Evolutionary conservation across 169 alveolate species (phyloP).

Genomic region (Plasmodium vivax): DNA sequence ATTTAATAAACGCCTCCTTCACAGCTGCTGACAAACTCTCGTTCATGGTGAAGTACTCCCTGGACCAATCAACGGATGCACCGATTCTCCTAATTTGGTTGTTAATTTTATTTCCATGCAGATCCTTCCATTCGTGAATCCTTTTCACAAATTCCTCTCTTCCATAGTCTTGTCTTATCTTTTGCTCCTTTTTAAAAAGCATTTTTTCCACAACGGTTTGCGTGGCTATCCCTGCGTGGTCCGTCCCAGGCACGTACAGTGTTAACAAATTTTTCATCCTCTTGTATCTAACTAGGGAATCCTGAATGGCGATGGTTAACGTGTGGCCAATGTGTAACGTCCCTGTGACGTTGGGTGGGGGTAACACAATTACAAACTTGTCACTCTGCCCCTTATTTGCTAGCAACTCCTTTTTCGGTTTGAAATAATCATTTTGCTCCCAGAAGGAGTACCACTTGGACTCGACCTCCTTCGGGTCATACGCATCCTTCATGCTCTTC

Average conservation of each 20-base stretch:
- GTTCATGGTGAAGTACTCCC: slow-evolving; percentile 98
- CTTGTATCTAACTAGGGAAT: slow-evolving; percentile 96
- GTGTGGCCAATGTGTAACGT: slow-evolving; percentile 99
- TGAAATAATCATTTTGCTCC: slow-evolving; percentile 92
- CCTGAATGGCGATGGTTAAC: slow-evolving; percentile 98
- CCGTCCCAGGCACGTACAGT: slow-evolving; percentile 99
- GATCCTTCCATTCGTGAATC: slow-evolving; percentile 99
- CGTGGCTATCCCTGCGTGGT: slow-evolving; percentile 99
- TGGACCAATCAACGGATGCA: slow-evolving; percentile 98
- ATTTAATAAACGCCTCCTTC: slow-evolving; percentile 95
- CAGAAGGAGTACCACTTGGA: slow-evolving; percentile 96
- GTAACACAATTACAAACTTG: slow-evolving; percentile 95
- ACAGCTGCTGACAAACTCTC: slow-evolving; percentile 94
- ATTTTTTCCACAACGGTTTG: slow-evolving; percentile 98
- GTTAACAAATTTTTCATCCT: slow-evolving; percentile 96
- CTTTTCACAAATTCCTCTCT: slow-evolving; percentile 95
- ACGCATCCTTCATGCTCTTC: slow-evolving; percentile 88
- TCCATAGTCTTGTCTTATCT: slow-evolving; percentile 96
- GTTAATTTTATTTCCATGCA: slow-evolving; percentile 94
- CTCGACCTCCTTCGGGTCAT: slow-evolving; percentile 97
- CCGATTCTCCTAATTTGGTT: slow-evolving; percentile 92
- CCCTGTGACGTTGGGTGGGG: slow-evolving; percentile 99
- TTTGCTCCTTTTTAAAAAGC: slow-evolving; percentile 92
- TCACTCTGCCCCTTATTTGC: slow-evolving; percentile 76
- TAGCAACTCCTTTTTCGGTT: slow-evolving; percentile 74